phyloP scores from a whole-genome alignment of 75 land plant species.

The Pinus taeda region DNA sequence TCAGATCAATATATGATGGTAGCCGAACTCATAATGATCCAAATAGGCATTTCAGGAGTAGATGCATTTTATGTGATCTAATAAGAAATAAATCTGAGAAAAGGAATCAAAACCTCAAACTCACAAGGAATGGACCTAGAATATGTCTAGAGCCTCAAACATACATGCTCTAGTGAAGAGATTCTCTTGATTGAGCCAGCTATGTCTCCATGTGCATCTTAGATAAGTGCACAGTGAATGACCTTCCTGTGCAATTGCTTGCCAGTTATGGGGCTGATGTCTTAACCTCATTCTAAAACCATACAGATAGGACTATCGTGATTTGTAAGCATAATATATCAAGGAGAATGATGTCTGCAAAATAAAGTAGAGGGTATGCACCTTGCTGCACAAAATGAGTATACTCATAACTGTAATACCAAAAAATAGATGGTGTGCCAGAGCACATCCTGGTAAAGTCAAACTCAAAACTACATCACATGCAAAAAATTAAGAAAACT shows the following conservation, averaged over 20 bases:
- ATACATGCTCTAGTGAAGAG: neutral
- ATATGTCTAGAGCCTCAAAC: neutral
- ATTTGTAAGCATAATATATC: neutral
- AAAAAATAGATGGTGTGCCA: neutral
- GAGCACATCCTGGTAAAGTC: neutral
- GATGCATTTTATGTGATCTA: neutral
- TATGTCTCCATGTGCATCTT: neutral
- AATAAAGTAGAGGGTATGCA: neutral
- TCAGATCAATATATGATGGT: neutral
- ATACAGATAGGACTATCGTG: neutral
- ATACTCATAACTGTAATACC: neutral
- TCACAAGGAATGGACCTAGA: neutral
- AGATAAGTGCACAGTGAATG: neutral
- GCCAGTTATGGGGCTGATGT: neutral
- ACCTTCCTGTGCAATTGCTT: neutral
- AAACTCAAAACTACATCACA: no score
- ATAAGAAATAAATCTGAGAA: neutral
- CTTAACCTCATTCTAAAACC: neutral
- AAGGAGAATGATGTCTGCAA: neutral
- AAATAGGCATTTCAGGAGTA: neutral
- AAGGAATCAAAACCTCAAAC: neutral
- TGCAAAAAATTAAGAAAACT: no score
- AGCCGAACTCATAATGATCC: neutral
- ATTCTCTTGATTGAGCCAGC: neutral
- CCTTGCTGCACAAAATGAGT: neutral